Evolutionary conservation across 305 asterid species (phyloP), one percentile per base, ranked within the genome.

Genomic region (Withania somnifera): DNA sequence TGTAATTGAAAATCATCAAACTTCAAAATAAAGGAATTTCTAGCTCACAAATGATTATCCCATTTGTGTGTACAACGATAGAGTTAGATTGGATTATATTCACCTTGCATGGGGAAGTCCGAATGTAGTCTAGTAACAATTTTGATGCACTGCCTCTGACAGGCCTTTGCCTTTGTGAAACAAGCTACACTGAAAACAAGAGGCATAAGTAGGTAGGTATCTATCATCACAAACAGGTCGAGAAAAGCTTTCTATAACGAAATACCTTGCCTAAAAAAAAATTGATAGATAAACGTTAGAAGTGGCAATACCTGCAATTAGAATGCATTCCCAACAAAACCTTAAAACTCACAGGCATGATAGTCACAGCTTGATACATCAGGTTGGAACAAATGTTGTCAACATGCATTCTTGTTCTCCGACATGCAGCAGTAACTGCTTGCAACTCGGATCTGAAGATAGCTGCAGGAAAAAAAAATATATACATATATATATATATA

Each of bases 51-150:
- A 47, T 11, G 64, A n/a, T 22, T 6, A 7, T 51, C 17, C 51
- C 53, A 71, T 38, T 24, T 51, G 13, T 28, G 17, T 82, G 51
- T 2, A 80, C 64, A 82, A 20, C 60, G 26, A 57, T 8, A 1
- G 10, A 76, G 47, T 22, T 60, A 42, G 36, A 24, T 63, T 45
- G 69, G 84, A 83, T 36, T 77, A 60, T 19, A 84, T 60, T 82
- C 83, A 94, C 99, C 98, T 93, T 92, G 97, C 95, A 93, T 2
- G 97, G 99, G 83, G 57, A 88, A 84, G 95, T 88, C 64, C 86
- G 89, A 50, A 92, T 87, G 88, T 96, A 96, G 83, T 84, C 82
- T 80, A 92, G 66, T 19, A 94, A 86, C 90, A 96, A 86, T 82
- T 90, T 92, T 64, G 88, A 86, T 83, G 97, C 97, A 45, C 91